Conservation (phyloP, 2,329 filamentous ascomycete species). For the Penicillium corylophilum region DNA sequence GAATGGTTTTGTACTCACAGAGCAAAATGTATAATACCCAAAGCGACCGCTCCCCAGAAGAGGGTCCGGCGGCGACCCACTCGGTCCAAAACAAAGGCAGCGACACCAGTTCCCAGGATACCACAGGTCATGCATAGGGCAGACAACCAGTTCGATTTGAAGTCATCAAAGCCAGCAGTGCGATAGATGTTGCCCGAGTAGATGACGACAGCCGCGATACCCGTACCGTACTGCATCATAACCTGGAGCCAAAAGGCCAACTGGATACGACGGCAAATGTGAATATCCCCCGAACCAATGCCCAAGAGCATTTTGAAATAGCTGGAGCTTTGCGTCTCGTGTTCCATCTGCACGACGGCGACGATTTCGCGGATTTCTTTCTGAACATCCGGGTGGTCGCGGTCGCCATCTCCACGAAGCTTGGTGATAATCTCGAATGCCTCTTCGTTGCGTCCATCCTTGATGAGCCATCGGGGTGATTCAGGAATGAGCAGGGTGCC, state of each 20-base stretch:
- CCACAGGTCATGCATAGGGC: slow-evolving; percentile 27
- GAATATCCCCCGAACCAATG: slow-evolving; percentile 25
- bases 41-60: slow-evolving; percentile 35
- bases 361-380: slow-evolving; percentile 52
- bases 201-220: slow-evolving; percentile 30
- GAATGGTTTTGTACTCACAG: slow-evolving; percentile 27
- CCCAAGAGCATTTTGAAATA: slow-evolving; percentile 31
- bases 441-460: slow-evolving; percentile 21
- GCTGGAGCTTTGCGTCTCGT: slow-evolving; percentile 17
- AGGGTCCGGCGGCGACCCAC: slow-evolving; percentile 38
- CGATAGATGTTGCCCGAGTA: slow-evolving; percentile 29
- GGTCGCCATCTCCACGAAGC: slow-evolving; percentile 20
- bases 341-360: slow-evolving; percentile 24
- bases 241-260: slow-evolving; percentile 34
- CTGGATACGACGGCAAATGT: slow-evolving; percentile 28
- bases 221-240: slow-evolving; percentile 31
- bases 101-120: slow-evolving; percentile 29
- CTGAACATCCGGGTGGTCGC: slow-evolving; percentile 61
- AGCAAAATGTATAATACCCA: slow-evolving; percentile 31
- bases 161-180: slow-evolving; percentile 28
- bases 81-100: slow-evolving; percentile 36
- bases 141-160: slow-evolving; percentile 29
- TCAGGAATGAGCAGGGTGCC: slow-evolving; percentile 24
- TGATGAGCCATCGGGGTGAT: slow-evolving; percentile 28
- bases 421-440: slow-evolving; percentile 21